A percentile compares a stretch with the other conserved stretches of the same genome.
Evolutionary conservation across 805 yeast genomes (phyloP).

Genomic region (Nakazawaea wickerhamii): DNA sequence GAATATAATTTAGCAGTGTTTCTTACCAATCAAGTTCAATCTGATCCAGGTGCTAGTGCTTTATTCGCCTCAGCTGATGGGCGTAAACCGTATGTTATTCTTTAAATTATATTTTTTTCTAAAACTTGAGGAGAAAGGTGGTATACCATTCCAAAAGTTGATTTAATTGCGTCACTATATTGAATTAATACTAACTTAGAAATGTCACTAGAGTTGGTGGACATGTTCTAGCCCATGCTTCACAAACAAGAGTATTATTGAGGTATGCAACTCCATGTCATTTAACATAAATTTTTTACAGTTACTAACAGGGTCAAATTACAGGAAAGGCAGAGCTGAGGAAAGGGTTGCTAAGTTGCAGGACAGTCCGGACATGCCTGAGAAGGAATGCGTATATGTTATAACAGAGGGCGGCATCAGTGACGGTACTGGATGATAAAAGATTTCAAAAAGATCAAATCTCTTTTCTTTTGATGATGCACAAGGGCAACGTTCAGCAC

Average conservation of each 20-base stretch:
- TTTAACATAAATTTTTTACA: background rate
- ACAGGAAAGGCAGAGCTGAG: slow-evolving; percentile 70
- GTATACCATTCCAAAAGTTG: no score
- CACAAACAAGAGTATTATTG: slow-evolving; percentile 68
- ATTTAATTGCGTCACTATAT: no score
- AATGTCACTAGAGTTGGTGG: slow-evolving; percentile 51
- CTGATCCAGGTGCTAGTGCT: slow-evolving; percentile 80
- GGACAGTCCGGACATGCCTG: slow-evolving; percentile 82
- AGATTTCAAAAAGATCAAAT: background rate
- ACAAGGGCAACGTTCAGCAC: background rate
- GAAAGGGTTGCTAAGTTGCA: slow-evolving; percentile 76
- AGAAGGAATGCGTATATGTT: slow-evolving; percentile 69
- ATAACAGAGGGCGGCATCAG: slow-evolving; percentile 66
- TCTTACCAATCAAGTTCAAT: slow-evolving; percentile 73
- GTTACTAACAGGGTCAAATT: background rate
- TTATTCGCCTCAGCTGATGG: slow-evolving; percentile 79
- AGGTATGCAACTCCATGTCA: slow-evolving; percentile 16
- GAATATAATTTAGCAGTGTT: slow-evolving; percentile 76
- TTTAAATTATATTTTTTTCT: no score
- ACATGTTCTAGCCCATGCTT: slow-evolving; percentile 75
- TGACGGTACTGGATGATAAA: slow-evolving; percentile 30
- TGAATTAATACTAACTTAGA: background rate
- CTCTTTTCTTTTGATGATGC: background rate
- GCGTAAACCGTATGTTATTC: slow-evolving; percentile 56
- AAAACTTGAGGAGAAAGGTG: no score